Conservation (phyloP, 116 monocot species). For the Cymodocea nodosa region DNA sequence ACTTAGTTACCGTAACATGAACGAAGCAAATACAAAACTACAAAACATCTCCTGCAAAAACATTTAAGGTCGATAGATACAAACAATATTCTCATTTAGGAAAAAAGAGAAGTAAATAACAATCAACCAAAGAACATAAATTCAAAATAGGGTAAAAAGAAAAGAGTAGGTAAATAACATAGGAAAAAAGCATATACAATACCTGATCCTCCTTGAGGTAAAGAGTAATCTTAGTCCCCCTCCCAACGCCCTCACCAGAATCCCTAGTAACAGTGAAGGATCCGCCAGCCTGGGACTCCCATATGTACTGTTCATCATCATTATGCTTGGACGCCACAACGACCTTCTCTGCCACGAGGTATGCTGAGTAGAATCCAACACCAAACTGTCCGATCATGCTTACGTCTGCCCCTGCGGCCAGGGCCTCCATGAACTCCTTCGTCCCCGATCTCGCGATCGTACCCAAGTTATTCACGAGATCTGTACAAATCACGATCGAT, state of each 20-base stretch:
- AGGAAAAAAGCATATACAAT: neutral
- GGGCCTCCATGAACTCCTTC: slow-evolving; percentile 41
- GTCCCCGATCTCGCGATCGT: slow-evolving; percentile 38
- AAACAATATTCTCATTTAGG: no score
- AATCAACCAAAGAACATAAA: no score
- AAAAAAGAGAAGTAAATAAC: no score
- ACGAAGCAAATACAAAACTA: no score
- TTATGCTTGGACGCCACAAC: slow-evolving; percentile 31
- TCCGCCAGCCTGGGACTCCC: slow-evolving; percentile 36
- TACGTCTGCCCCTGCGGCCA: slow-evolving; percentile 28
- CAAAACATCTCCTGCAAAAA: no score
- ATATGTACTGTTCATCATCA: slow-evolving; percentile 35
- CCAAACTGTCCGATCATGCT: slow-evolving; percentile 39
- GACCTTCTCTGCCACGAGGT: slow-evolving; percentile 33
- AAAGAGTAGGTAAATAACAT: neutral
- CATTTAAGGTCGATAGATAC: no score
- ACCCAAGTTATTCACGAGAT: slow-evolving; percentile 38
- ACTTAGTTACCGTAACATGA: no score
- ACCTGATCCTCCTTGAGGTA: slow-evolving; percentile 33
- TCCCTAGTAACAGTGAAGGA: slow-evolving; percentile 35
- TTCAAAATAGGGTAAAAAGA: no score
- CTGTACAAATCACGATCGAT: neutral
- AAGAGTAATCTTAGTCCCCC: slow-evolving; percentile 31
- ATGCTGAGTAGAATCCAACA: slow-evolving; percentile 26
- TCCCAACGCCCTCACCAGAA: slow-evolving; percentile 22